Conservation (phyloP, 2,329 filamentous ascomycete species). For the Mycosphaerella sp. region DNA sequence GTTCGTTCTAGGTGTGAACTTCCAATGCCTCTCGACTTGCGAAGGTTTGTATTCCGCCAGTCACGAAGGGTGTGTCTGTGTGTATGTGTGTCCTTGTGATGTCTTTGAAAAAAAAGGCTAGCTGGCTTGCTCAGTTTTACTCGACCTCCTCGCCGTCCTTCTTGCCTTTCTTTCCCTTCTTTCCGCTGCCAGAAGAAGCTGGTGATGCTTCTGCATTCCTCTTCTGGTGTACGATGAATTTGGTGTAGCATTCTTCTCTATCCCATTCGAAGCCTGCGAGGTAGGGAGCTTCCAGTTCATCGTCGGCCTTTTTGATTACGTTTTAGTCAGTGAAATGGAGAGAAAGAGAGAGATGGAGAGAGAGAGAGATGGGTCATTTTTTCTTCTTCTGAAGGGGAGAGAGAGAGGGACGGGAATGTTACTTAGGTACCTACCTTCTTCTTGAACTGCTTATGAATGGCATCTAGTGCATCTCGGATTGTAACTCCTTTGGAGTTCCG, state of each 20-base stretch:
- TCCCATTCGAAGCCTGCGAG: constrained; percentile 96
- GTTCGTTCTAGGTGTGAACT: too few species aligned
- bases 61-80: not conserved
- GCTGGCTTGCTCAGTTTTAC: not conserved
- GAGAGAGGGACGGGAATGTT: constrained; percentile 34
- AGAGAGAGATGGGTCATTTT: not conserved
- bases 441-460: constrained; percentile 93
- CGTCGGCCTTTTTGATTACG: constrained; percentile 60
- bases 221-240: constrained; percentile 78
- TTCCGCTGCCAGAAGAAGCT: constrained; percentile 46
- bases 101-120: not conserved
- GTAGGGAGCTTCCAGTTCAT: constrained; percentile 82
- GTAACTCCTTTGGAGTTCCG: constrained; percentile 92
- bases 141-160: constrained; percentile 26
- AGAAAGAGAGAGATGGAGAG: not conserved
- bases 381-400: not conserved
- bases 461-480: constrained; percentile 93
- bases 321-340: not conserved
- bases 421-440: too few species aligned
- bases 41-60: not conserved
- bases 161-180: constrained; percentile 54
- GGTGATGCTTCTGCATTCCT: constrained; percentile 54
- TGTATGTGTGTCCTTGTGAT: not conserved
- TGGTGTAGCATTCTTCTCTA: constrained; percentile 83
- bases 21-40: not conserved